Conservation (phyloP, 345 rosid genomes). For the Draba incana region DNA sequence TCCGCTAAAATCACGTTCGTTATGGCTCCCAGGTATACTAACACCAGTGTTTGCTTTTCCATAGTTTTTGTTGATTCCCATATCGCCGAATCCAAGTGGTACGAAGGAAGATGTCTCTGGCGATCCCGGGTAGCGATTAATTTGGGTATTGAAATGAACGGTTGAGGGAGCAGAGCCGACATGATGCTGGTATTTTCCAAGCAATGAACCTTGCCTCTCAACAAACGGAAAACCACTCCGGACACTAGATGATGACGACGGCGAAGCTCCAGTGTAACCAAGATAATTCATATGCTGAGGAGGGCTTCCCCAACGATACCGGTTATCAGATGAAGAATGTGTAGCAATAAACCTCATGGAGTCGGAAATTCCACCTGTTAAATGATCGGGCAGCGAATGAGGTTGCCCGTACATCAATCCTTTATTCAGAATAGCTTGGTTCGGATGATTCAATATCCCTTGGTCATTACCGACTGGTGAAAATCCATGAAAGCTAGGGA, state of each 20-base stretch:
- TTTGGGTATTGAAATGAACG: conserved; percentile 60
- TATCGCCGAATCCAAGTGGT: conserved; percentile 53
- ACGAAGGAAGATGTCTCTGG: conserved; percentile 56
- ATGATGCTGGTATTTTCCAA: conserved; percentile 67
- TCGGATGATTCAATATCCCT: conserved; percentile 55
- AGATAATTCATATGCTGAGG: conserved; percentile 55
- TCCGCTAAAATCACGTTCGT: conserved; percentile 59
- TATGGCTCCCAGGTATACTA: conserved; percentile 48
- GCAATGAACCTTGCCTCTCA: conserved; percentile 56
- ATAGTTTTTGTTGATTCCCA: conserved; percentile 55
- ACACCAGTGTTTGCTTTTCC: conserved; percentile 48
- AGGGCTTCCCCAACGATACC: conserved; percentile 92
- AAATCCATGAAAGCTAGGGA: conserved; percentile 64
- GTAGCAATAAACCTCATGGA: conserved; percentile 56
- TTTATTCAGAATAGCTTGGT: conserved; percentile 50
- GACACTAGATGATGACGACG: conserved; percentile 56
- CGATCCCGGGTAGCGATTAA: conserved; percentile 58
- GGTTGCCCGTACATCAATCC: conserved; percentile 56
- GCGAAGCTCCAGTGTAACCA: conserved; percentile 58
- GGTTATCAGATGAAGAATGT: conserved; percentile 76
- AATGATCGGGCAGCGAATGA: conserved; percentile 60
- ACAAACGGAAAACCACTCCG: conserved; percentile 60
- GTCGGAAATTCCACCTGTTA: conserved; percentile 48
- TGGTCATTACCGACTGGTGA: conserved; percentile 81
- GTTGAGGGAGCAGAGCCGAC: conserved; percentile 97